Conservation (phyloP, 2,329 filamentous ascomycete species). For the Cadophora luteo-olivacea region DNA sequence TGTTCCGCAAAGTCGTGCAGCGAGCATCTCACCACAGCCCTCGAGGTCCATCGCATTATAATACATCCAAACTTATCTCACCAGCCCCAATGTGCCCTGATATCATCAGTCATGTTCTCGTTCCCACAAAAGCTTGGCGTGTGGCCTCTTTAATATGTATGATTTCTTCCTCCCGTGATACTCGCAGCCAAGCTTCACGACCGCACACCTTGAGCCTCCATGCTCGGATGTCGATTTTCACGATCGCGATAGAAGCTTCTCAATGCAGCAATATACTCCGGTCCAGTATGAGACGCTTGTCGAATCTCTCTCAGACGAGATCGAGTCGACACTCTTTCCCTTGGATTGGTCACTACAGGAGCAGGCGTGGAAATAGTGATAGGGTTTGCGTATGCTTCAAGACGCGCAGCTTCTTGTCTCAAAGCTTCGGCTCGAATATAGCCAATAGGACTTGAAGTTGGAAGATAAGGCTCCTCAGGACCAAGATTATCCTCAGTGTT, state of each 20-base stretch:
- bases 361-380: not conserved
- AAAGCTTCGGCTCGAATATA: not conserved
- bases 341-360: not conserved
- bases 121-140: too few relatives aligned
- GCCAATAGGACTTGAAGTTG: not conserved
- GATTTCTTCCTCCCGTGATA: too few relatives aligned
- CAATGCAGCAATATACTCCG: conserved; percentile 10
- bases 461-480: not conserved
- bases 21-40: too few relatives aligned
- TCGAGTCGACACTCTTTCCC: conserved; percentile 2
- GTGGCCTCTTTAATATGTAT: too few relatives aligned
- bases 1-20: too few relatives aligned
- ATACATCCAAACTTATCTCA: too few relatives aligned
- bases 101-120: too few relatives aligned
- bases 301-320: conserved; percentile 6
- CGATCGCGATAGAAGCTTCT: not conserved
- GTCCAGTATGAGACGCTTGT: not conserved
- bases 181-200: not conserved
- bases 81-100: too few relatives aligned
- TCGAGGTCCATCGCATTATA: too few relatives aligned
- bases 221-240: not conserved
- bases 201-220: not conserved
- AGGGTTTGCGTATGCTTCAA: not conserved
- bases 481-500: too few relatives aligned
- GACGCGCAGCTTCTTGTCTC: not conserved